These are phyloP conservation scores for Tarenaya hassleriana DNA, from an alignment of 345 rosid genomes.

Conservation along the genomic window DNA sequence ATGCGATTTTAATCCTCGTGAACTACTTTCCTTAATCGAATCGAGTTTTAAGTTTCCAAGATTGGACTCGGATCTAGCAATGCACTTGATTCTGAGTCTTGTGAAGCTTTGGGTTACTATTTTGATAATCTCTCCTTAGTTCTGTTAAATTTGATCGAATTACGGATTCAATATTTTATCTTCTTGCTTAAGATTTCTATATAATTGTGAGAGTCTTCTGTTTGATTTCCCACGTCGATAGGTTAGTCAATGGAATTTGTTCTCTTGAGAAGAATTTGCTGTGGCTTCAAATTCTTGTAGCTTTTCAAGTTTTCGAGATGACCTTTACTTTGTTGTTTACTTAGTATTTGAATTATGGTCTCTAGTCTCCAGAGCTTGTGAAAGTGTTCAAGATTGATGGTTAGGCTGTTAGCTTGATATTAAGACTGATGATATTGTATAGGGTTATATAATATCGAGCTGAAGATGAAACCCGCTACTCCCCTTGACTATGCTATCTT, in stretches of 20 bases:
- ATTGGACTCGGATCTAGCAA: constrained; percentile 29
- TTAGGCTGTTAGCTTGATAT: constrained; percentile 17
- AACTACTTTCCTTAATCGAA: not conserved
- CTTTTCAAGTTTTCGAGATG: constrained; percentile 10
- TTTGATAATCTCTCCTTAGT: constrained; percentile 1
- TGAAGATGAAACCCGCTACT: constrained; percentile 59
- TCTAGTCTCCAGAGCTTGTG: not conserved
- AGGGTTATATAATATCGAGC: constrained; percentile 1
- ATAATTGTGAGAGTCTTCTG: not conserved
- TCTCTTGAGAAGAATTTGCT: constrained; percentile 1
- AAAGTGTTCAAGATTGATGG: constrained; percentile 4
- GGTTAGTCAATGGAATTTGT: constrained; percentile 15
- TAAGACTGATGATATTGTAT: constrained; percentile 15
- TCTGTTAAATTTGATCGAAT: not conserved
- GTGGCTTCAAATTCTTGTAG: constrained; percentile 17
- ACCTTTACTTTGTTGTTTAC: constrained; percentile 6
- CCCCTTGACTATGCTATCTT: constrained; percentile 79
- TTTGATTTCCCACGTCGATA: constrained; percentile 12
- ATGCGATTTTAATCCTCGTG: constrained; percentile 6
- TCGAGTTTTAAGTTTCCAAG: not conserved
- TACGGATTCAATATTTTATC: too few relatives aligned
- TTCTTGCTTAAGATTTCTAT: constrained; percentile 7
- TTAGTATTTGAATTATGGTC: not conserved
- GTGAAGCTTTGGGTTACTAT: constrained; percentile 16
- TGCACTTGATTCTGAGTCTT: constrained; percentile 17